Base-by-base conservation (phyloP, 176 grass and related monocot genomes). In the Juncus effusus region DNA sequence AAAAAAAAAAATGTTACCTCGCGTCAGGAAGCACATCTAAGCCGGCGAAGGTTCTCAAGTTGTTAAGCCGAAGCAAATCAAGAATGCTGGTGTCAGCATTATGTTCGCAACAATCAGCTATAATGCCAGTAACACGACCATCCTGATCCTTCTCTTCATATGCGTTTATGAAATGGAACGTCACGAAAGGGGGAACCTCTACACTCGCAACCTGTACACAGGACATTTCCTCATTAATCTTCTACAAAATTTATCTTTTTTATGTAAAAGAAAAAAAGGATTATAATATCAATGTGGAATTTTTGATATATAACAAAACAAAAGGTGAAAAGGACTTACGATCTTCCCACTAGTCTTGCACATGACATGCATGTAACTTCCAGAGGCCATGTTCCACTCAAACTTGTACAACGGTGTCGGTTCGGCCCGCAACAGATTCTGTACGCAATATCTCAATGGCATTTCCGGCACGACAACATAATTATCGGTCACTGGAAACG, bases 351-450 rank as follows among this genome's bases (percentile, higher is more conserved):
- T 99, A 68, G 95, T 69, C 74, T 90, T 99, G 83, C 89, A 99
- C 95, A 99, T 94, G 61, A 99, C 80, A 74, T 99, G 95, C 89
- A 94, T 82, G 81, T 99, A 99, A 72, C 80, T 84, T 2, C 95
- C 89, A 42, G 80, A 86, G 57, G 84, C 76, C 6, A 73, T 75
- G 61, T 94, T 88, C 95, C 95, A 94, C 73, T 93, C 80, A 62
- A 99, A 99, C 85, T 99, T 99, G 95, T 99, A 99, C 35, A 99
- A 78, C 51, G 95, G 89, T 42, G 95, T 99, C 10, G 95, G 95
- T 77, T 99, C 95, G 3, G 95, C 88, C 38, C 83, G 74, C 10
- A 99, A 83, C 19, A 99, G 89, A 81, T 99, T 99, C 10, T 69
- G 79, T 37, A 79, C 83, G 51, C 88, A 99, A 79, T 99, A 99